Conservation (phyloP, 2,329 filamentous ascomycete genomes). For the Cladosporium sp. region DNA sequence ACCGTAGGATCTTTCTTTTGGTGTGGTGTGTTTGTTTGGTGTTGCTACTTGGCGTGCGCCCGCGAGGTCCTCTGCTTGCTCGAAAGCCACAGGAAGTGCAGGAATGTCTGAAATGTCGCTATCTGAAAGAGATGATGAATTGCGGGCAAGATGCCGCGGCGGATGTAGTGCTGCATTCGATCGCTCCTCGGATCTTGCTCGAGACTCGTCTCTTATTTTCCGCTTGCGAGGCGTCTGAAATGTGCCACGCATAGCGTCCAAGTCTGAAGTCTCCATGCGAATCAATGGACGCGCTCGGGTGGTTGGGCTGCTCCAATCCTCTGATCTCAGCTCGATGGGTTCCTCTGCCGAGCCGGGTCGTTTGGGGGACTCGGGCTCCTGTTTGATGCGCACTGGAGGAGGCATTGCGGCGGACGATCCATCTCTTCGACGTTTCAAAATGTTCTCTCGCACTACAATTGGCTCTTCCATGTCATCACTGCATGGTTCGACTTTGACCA, state of each 20-base stretch:
- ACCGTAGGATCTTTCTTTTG: background rate
- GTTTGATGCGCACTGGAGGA: constrained; percentile 29
- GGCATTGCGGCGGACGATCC: constrained; percentile 24
- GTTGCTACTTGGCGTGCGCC: background rate
- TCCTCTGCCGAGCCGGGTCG: constrained; percentile 13
- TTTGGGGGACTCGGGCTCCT: constrained; percentile 28
- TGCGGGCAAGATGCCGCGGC: background rate
- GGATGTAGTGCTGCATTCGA: background rate
- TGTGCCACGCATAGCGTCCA: constrained; percentile 37
- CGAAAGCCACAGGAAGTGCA: background rate
- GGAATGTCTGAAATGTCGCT: constrained; percentile 11
- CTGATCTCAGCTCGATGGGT: constrained; percentile 42
- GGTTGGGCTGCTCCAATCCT: constrained; percentile 40
- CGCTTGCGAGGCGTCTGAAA: constrained; percentile 15
- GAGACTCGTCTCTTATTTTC: background rate
- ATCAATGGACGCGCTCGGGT: constrained; percentile 24
- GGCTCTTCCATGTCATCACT: constrained; percentile 40
- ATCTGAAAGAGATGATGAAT: constrained; percentile 17
- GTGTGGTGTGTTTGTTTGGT: background rate
- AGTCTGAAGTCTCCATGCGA: constrained; percentile 45
- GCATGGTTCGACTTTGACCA: constrained; percentile 15
- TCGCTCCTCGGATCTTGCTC: constrained; percentile 13
- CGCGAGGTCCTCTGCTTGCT: background rate
- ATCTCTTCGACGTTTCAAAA: constrained; percentile 46
- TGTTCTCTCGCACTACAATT: constrained; percentile 43